Evolutionary conservation across 202 grass and related monocot genomes (phyloP).

Genomic region (Hordeum pubiflorum): DNA sequence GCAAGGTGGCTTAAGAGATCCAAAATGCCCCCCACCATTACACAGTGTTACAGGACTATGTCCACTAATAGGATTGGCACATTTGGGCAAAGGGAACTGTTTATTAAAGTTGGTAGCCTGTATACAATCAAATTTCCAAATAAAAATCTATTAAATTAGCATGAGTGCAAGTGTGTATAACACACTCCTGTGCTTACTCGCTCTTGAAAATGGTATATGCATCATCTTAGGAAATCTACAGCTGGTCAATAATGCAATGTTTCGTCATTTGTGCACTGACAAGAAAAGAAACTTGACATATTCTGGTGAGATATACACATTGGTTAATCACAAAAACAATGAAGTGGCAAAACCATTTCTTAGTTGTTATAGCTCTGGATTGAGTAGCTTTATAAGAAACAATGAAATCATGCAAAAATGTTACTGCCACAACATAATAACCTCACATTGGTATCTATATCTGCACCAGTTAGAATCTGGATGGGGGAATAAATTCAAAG

Average conservation of each 20-base stretch:
- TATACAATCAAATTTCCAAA: background rate
- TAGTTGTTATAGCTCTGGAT: background rate
- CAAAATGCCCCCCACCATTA: background rate
- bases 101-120: background rate
- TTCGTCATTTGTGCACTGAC: background rate
- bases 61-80: background rate
- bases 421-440: background rate
- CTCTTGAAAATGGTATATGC: background rate
- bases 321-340: background rate
- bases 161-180: background rate
- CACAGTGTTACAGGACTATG: background rate
- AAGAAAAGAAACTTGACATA: background rate
- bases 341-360: background rate
- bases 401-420: background rate
- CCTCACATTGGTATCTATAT: background rate
- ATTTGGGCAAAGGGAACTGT: background rate
- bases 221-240: background rate
- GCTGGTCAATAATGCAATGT: background rate
- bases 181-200: background rate
- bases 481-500: background rate
- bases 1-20: background rate
- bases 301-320: background rate
- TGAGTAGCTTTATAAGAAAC: background rate
- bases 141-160: background rate
- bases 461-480: background rate